Evolutionary conservation across 192 early-diverging fungal species (phyloP), one percentile per base, ranked within the genome.

Genomic region (Backusella mclennaniae): DNA sequence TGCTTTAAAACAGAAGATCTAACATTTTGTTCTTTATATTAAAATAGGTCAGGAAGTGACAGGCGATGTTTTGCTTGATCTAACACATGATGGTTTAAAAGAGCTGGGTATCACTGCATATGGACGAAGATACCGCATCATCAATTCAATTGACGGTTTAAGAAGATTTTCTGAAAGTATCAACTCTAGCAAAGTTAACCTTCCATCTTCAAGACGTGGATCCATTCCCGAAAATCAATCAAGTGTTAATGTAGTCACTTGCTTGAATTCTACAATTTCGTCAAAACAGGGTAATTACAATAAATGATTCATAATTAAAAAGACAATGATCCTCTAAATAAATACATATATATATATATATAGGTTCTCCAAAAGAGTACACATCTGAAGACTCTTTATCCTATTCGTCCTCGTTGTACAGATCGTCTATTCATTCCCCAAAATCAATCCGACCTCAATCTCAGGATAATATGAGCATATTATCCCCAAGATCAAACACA

Each of bases 21-120:
- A 68, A 68, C 15, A 44, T 44, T 35, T n/a, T 17, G 38, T 39
- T 8, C 7, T 19, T 68, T 9, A n/a, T 36, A 19, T 36, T 33
- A 36, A 33, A 68, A 38, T 81, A 89, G 91, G 89, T 6, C 86
- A 90, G 41, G 88, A 87, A 39, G 87, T 93, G 42, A 88, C 85
- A 12, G 92, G 92, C 44, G 87, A 87, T 42, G 79, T 84, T 42
- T 77, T 93, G 0, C 44, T 93, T 0, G 86, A 88, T 19, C 68
- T 92, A 23, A 88, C 86, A 63, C 77, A 92, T 15, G 84, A 87
- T 52, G 83, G 84, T 1, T 79, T 93, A 12, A 89, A 90, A 67
- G 90, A 93, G 66, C 69, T 93, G 23, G 87, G 90, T 23, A 85
- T 93, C 53, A 85, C 66, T 39, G 83, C 87, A 1, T 87, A 89